Conservation (phyloP, 371 early-diverging fungal genomes). For the Scutellospora calospora region DNA sequence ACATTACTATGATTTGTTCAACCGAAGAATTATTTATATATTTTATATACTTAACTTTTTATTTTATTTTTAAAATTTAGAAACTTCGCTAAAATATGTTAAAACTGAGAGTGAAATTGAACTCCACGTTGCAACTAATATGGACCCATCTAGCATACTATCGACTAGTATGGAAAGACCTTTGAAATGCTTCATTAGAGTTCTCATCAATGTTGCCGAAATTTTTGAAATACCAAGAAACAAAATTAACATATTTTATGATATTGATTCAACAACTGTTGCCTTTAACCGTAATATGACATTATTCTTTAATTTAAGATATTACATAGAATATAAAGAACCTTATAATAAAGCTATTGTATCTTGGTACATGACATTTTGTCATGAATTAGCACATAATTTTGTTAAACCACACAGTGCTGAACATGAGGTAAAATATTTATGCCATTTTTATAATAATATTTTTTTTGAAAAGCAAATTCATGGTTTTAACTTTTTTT, state of each 20-base stretch:
- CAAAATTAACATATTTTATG: conserved; percentile 81
- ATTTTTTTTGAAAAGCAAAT: background rate
- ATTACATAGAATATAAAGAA: conserved; percentile 53
- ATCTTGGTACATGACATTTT: conserved; percentile 88
- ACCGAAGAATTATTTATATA: no score
- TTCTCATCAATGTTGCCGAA: conserved; percentile 62
- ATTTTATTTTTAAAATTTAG: no score
- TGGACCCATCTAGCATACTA: no score
- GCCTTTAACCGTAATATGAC: conserved; percentile 85
- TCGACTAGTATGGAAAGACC: no score
- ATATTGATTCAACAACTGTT: conserved; percentile 71
- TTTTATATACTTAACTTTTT: no score
- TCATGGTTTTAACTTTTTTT: background rate
- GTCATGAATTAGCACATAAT: conserved; percentile 92
- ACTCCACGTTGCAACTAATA: no score
- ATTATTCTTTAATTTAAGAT: conserved; percentile 87
- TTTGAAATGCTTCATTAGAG: conserved; percentile 57
- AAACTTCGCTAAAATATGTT: no score
- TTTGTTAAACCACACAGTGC: conserved; percentile 65
- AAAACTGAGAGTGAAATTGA: no score
- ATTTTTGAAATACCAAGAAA: conserved; percentile 69
- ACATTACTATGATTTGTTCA: no score
- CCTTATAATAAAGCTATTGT: conserved; percentile 60
- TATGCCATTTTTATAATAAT: background rate
- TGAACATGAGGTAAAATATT: conserved; percentile 68